Evolutionary conservation across 805 yeast genomes (phyloP).

Genomic region (Zygosaccharomyces bailii): DNA sequence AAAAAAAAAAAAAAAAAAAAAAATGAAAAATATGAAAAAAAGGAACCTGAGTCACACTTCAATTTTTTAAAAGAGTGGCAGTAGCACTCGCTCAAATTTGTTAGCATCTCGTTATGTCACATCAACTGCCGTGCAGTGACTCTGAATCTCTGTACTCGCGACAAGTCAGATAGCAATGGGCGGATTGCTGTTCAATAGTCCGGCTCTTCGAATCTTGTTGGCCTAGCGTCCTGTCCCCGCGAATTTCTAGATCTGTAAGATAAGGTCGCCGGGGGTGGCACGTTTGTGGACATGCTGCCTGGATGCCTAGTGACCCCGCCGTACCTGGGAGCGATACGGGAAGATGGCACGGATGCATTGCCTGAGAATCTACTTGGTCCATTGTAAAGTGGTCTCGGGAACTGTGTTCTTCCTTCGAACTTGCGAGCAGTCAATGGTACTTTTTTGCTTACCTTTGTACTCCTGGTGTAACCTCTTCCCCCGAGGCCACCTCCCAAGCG

Average conservation of each 20-base stretch:
- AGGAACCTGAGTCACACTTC: neutral
- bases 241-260: constrained; percentile 27
- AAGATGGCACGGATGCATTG: constrained; percentile 2
- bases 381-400: constrained; percentile 12
- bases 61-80: neutral
- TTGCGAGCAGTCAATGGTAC: constrained; percentile 1
- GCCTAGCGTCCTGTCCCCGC: constrained; percentile 16
- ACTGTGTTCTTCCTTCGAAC: constrained; percentile 4
- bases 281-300: neutral
- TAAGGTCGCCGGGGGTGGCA: constrained; percentile 6
- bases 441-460: constrained; percentile 2
- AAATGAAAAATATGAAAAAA: neutral
- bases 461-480: constrained; percentile 57
- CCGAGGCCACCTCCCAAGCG: constrained; percentile 93
- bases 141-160: neutral
- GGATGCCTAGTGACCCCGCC: constrained; percentile 1
- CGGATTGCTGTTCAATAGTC: constrained; percentile 13
- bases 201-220: constrained; percentile 16
- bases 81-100: neutral
- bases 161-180: neutral
- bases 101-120: no score
- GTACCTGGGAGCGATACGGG: neutral
- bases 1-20: constrained; percentile 1
- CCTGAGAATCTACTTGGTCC: constrained; percentile 18
- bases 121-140: no score